Percentiles rank a stretch among this genome's conserved stretches.
Evolutionary conservation across 1,284 basidiomycete species (phyloP).

Genomic region (Trametes versicolor): DNA sequence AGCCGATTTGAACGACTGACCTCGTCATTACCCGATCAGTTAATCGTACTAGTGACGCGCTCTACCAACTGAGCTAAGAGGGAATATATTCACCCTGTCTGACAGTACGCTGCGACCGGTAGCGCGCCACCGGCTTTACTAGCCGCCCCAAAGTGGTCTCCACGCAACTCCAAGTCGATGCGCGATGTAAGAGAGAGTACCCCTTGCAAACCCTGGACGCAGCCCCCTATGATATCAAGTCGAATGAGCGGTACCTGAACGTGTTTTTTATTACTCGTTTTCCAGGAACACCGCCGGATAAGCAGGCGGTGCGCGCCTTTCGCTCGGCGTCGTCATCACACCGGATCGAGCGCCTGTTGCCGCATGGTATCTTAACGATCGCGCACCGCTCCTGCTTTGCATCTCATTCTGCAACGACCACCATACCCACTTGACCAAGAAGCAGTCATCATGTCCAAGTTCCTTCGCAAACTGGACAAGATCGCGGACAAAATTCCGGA

Average conservation of each 20-base stretch:
- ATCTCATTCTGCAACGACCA: slow-evolving; percentile 19
- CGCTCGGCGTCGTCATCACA: slow-evolving; percentile 24
- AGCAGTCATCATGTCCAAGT: slow-evolving; percentile 33
- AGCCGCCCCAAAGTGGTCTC: no score
- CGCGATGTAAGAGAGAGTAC: no score
- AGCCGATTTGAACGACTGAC: slow-evolving; percentile 65
- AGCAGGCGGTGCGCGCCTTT: neutral
- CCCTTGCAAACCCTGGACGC: no score
- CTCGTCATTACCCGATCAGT: slow-evolving; percentile 52
- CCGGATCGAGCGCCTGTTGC: slow-evolving; percentile 17
- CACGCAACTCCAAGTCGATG: no score
- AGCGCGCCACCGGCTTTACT: no score
- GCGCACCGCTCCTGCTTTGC: slow-evolving; percentile 7
- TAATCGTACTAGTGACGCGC: slow-evolving; percentile 57
- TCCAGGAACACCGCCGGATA: no score
- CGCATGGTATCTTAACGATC: slow-evolving; percentile 25
- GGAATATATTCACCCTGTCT: no score
- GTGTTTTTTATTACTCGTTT: no score
- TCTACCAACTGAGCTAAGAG: slow-evolving; percentile 68
- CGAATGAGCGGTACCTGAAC: no score
- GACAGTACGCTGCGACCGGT: no score
- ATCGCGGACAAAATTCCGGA: slow-evolving; percentile 42
- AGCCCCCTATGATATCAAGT: no score
- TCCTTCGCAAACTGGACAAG: slow-evolving; percentile 38
- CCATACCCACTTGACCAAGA: slow-evolving; percentile 7